phyloP scores from a whole-genome alignment of 2,329 filamentous ascomycete species.

The Mycosphaerelloides madeirae region DNA sequence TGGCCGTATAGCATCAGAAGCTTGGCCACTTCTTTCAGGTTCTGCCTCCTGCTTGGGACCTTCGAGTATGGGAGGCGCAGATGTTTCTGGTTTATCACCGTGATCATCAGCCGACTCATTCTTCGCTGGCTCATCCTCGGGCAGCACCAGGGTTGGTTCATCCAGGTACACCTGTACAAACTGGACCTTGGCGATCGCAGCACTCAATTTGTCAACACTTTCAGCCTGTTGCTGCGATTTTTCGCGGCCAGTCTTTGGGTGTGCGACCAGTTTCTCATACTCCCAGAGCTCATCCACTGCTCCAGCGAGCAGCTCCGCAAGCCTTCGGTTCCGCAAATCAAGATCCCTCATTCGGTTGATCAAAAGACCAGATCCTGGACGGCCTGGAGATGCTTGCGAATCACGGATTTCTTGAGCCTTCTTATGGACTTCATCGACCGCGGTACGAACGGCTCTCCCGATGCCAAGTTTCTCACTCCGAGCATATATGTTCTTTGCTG shows the following conservation, averaged over 20 bases:
- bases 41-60: too few species aligned
- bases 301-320: slow-evolving; percentile 65
- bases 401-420: slow-evolving; percentile 66
- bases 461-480: slow-evolving; percentile 72
- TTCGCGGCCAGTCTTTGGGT: slow-evolving; percentile 33
- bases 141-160: slow-evolving; percentile 42
- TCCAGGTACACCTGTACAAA: slow-evolving; percentile 49
- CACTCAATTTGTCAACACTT: slow-evolving; percentile 39
- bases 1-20: too few species aligned
- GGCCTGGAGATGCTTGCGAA: slow-evolving; percentile 26
- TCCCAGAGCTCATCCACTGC: slow-evolving; percentile 60
- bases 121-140: slow-evolving; percentile 31
- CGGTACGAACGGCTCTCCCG: slow-evolving; percentile 74
- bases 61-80: too few species aligned
- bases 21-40: too few species aligned
- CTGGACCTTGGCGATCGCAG: slow-evolving; percentile 48
- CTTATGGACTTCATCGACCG: slow-evolving; percentile 71
- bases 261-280: slow-evolving; percentile 47
- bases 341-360: slow-evolving; percentile 43
- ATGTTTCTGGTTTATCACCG: neutral
- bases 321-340: slow-evolving; percentile 61
- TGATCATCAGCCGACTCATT: neutral
- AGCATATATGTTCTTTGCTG: slow-evolving; percentile 69
- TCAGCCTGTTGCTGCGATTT: slow-evolving; percentile 28
- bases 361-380: slow-evolving; percentile 41